phyloP scores from a whole-genome alignment of 805 yeast species.

The Suhomyces pyralidae region DNA sequence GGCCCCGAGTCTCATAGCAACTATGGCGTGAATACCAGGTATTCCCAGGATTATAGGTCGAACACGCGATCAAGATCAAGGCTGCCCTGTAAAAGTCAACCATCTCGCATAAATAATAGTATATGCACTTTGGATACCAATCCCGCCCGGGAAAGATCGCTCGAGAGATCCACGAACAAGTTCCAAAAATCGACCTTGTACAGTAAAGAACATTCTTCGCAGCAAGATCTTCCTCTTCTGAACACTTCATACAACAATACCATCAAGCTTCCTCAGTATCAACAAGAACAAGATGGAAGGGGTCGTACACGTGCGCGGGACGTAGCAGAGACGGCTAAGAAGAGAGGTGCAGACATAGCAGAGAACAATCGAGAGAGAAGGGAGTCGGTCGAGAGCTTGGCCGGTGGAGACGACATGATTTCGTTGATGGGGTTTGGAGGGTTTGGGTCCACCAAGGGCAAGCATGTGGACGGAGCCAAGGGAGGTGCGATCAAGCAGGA shows the following conservation, averaged over 20 bases:
- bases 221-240: slow-evolving; percentile 15
- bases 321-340: slow-evolving; percentile 2
- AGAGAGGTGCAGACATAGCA: slow-evolving; percentile 2
- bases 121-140: background rate
- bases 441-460: slow-evolving; percentile 55
- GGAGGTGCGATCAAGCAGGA: slow-evolving; percentile 42
- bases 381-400: slow-evolving; percentile 20
- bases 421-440: slow-evolving; percentile 58
- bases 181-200: slow-evolving; percentile 14
- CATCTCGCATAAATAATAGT: background rate
- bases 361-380: slow-evolving; percentile 4
- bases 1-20: background rate
- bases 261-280: slow-evolving; percentile 11
- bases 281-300: slow-evolving; percentile 18
- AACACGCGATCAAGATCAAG: slow-evolving; percentile 13
- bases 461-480: slow-evolving; percentile 49
- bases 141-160: slow-evolving; percentile 15
- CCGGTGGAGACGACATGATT: slow-evolving; percentile 28
- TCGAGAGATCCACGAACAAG: slow-evolving; percentile 14
- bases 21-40: background rate
- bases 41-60: background rate
- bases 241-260: slow-evolving; percentile 16
- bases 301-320: slow-evolving; percentile 24
- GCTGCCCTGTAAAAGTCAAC: slow-evolving; percentile 14
- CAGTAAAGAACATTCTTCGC: slow-evolving; percentile 12